Evolutionary conservation across 202 grass and related monocot genomes (phyloP).

Genomic region (Panicum hallii): DNA sequence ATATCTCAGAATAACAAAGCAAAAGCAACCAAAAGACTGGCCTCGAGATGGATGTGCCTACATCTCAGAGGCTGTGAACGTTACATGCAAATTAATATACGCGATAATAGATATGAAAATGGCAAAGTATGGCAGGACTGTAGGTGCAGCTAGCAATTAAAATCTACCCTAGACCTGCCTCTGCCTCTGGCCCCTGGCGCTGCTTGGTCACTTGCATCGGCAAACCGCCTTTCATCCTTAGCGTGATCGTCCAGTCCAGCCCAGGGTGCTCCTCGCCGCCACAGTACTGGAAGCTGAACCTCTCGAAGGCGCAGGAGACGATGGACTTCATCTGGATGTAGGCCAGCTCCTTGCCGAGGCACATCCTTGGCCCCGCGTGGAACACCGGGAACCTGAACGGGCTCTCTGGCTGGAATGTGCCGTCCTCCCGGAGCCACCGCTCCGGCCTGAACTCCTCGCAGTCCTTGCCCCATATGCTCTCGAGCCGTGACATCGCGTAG

Average conservation of each 20-base stretch:
- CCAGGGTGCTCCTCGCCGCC: neutral
- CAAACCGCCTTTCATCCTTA: neutral
- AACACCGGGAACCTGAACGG: conserved; percentile 63
- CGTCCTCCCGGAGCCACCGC: conserved; percentile 68
- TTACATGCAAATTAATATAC: too few relatives aligned
- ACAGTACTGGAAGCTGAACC: neutral
- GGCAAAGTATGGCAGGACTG: too few relatives aligned
- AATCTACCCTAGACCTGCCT: too few relatives aligned
- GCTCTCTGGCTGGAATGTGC: conserved; percentile 60
- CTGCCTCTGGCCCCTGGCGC: too few relatives aligned
- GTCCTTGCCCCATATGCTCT: conserved; percentile 56
- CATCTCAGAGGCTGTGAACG: too few relatives aligned
- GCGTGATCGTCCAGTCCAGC: neutral
- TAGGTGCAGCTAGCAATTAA: too few relatives aligned
- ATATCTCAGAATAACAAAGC: too few relatives aligned
- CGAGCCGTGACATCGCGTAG: conserved; percentile 61
- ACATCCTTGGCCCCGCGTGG: conserved; percentile 66
- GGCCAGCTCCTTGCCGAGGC: conserved; percentile 72
- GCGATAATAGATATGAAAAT: too few relatives aligned
- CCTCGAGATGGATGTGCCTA: too few relatives aligned
- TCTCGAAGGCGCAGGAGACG: neutral
- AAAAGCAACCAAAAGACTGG: too few relatives aligned
- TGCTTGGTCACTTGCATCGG: neutral
- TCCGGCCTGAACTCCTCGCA: conserved; percentile 67
- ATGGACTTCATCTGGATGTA: conserved; percentile 78